Evolutionary conservation across 2,329 filamentous ascomycete species (phyloP), one percentile per base, ranked within the genome.

Genomic region (Colletotrichum orbiculare): DNA sequence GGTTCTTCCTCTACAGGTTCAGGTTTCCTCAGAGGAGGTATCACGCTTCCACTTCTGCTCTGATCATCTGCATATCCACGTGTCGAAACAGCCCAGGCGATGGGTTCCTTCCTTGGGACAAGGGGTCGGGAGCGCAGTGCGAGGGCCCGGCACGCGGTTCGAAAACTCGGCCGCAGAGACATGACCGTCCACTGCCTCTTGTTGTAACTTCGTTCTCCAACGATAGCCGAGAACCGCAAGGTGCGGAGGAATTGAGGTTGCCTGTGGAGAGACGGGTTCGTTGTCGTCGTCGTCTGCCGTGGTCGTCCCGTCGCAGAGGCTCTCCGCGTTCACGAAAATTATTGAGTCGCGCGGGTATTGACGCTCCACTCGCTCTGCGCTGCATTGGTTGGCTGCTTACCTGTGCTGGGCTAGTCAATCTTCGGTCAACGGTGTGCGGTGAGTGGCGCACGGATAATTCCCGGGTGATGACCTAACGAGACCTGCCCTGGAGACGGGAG

Each of bases 101-200:
- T 71, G 42, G 68, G 67, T 39, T 68, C 68, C 50, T 67, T 69
- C 39, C 63, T 64, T 35, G 59, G 66, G 50, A 69, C 63, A 64
- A 73, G 72, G 49, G 78, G 74, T 68, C 76, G 72, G 43, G 78
- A 69, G 58, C 79, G 76, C 50, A 81, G 67, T 42, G 78, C 75
- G 53, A 84, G 74, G 47, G 78, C 74, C 65, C 80, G 77, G 72
- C 79, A 77, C 56, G 76, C 77, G 69, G 75, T 73, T 69, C 83
- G 80, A 45, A 87, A 69, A 67, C 82, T 83, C 70, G 86, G 75
- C 75, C 85, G 80, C 62, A 86, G 82, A 70, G 86, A 81, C 87
- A 89, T 89, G 61, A 66, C 33, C 61, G 17, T 39, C 42, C 4
- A 25, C 25, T 25, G 25, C 25, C 25, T 25, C 45, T 25, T 33